Evolutionary conservation across 2,329 filamentous ascomycete species (phyloP).

Genomic region (Paecilomyces fulvus): DNA sequence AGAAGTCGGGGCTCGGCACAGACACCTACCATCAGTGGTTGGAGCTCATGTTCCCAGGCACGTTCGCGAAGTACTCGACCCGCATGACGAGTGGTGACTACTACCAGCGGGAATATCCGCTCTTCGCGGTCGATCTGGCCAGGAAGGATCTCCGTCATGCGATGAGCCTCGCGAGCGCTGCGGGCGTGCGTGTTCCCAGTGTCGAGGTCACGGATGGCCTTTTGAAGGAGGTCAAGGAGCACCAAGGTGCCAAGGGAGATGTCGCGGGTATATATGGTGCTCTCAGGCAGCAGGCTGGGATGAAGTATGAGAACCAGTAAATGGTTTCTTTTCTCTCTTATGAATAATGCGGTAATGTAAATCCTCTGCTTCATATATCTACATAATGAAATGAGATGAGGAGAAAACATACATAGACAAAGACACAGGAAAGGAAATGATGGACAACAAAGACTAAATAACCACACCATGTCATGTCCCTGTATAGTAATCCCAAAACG

Average conservation of each 20-base stretch:
- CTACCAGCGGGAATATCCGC: conserved; percentile 63
- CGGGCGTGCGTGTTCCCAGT: conserved; percentile 55
- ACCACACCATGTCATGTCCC: no score
- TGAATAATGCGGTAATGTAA: no score
- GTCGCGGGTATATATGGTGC: conserved; percentile 77
- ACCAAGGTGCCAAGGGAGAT: conserved; percentile 64
- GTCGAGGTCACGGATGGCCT: conserved; percentile 62
- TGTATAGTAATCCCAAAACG: no score
- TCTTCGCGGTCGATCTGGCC: conserved; percentile 75
- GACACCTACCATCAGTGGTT: conserved; percentile 64
- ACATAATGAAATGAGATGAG: no score
- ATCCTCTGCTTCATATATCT: no score
- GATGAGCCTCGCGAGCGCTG: conserved; percentile 53
- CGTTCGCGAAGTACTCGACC: conserved; percentile 64
- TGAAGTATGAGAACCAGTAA: conserved; percentile 59
- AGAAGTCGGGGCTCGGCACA: conserved; percentile 68
- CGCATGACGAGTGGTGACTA: conserved; percentile 72
- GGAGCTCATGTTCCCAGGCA: conserved; percentile 64
- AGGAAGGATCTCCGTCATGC: conserved; percentile 76
- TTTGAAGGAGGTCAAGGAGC: conserved; percentile 59
- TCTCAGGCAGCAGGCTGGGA: conserved; percentile 62
- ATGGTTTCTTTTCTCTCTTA: not conserved
- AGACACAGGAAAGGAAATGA: no score
- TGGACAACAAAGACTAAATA: no score
- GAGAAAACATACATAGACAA: no score